A percentile compares a stretch with the other conserved stretches of the same genome.
Conservation (phyloP, 169 alveolate species). For the Perkinsus olseni region DNA sequence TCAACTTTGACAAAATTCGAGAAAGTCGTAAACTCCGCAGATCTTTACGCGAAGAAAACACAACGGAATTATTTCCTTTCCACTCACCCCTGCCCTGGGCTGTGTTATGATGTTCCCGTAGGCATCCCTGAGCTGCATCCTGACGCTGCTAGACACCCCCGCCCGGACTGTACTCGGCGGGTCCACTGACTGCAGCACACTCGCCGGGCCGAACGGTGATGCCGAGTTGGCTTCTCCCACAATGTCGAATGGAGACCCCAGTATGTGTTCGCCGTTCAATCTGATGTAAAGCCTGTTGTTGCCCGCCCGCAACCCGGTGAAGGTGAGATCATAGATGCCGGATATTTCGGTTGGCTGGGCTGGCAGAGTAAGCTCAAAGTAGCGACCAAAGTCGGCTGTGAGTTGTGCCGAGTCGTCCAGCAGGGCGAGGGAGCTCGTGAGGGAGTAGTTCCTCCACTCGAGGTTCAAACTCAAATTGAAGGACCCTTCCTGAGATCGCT, state of each 20-base stretch:
- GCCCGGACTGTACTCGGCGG: conserved; percentile 13
- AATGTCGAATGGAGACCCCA: conserved; percentile 3
- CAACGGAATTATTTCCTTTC: background rate
- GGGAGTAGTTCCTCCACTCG: background rate
- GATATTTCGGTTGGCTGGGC: background rate
- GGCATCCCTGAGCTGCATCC: conserved; percentile 13
- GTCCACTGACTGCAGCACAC: background rate
- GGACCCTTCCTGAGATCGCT: background rate
- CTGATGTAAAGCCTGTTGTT: background rate
- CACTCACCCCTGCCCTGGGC: background rate
- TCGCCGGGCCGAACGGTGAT: background rate
- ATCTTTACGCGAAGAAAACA: background rate
- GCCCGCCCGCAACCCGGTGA: conserved; percentile 7
- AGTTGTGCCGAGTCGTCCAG: background rate
- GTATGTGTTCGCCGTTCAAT: background rate
- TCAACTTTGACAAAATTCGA: no score
- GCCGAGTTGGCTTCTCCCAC: background rate
- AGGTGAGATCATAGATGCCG: background rate
- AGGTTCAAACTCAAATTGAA: background rate
- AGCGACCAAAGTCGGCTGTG: conserved; percentile 6
- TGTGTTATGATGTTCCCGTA: conserved; percentile 7
- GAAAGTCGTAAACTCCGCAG: no score
- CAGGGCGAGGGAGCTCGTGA: background rate
- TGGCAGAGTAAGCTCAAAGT: background rate
- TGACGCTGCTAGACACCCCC: background rate